These are phyloP conservation scores for Solanum hybrid DNA, from an alignment of 305 asterid species.

Conservation along the genomic window DNA sequence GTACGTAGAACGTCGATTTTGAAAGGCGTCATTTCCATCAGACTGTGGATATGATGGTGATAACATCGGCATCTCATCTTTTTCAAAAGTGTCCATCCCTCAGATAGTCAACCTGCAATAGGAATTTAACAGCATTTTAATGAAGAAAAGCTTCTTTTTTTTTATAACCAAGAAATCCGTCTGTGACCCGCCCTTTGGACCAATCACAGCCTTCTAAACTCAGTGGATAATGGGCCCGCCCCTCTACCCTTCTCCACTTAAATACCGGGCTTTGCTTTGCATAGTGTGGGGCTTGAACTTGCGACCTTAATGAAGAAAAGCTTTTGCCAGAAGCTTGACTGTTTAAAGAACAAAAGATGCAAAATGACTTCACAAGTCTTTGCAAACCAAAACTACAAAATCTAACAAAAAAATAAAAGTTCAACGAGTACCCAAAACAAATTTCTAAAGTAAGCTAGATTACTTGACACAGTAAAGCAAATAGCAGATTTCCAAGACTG, in stretches of 20 bases:
- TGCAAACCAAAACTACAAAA: not conserved
- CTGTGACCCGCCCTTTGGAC: no score
- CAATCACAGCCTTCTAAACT: no score
- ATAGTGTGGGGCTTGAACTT: no score
- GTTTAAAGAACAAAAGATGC: not conserved
- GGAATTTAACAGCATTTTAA: not conserved
- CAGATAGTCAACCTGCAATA: not conserved
- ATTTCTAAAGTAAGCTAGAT: not conserved
- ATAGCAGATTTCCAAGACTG: not conserved
- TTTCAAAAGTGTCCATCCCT: slow-evolving; percentile 55
- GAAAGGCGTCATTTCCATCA: slow-evolving; percentile 26
- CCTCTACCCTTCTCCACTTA: no score
- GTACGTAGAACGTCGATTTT: slow-evolving; percentile 25
- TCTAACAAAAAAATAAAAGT: not conserved
- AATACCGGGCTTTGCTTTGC: no score
- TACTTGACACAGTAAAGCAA: not conserved
- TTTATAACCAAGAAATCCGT: no score
- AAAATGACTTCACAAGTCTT: not conserved
- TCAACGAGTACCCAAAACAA: not conserved
- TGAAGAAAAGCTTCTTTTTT: not conserved
- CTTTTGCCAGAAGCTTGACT: not conserved
- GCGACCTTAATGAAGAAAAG: not conserved
- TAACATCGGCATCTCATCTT: slow-evolving; percentile 60
- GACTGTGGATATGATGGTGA: slow-evolving; percentile 32
- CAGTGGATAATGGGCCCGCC: no score